Percentiles rank a stretch among this genome's conserved stretches.
Conservation (phyloP, 1,139 yeast genomes). For the Dujonia santamariae region DNA sequence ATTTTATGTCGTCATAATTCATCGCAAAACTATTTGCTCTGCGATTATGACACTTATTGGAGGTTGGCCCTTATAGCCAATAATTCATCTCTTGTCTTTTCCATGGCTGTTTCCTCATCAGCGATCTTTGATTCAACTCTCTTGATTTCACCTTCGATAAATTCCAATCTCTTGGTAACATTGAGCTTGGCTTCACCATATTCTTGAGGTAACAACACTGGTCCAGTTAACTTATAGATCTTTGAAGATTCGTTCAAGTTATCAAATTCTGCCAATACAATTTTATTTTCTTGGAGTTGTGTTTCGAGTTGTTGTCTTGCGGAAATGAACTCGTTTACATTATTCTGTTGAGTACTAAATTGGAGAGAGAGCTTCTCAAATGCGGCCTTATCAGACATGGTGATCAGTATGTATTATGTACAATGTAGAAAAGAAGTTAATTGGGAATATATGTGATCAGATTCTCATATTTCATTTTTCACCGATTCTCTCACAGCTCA, state of each 20-base stretch:
- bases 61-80: constrained; percentile 38
- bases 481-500: too few species aligned
- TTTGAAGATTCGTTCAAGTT: constrained; percentile 58
- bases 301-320: constrained; percentile 73
- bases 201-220: constrained; percentile 88
- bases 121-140: constrained; percentile 61
- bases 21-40: too few species aligned
- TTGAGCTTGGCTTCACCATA: constrained; percentile 75
- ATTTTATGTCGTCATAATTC: background rate
- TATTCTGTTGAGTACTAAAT: constrained; percentile 33
- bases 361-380: constrained; percentile 41
- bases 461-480: too few species aligned
- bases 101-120: constrained; percentile 49
- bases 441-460: too few species aligned
- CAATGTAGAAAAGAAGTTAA: too few species aligned
- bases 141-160: constrained; percentile 72
- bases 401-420: too few species aligned
- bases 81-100: constrained; percentile 46
- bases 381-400: constrained; percentile 29
- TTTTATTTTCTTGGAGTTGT: constrained; percentile 85
- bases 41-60: constrained; percentile 8
- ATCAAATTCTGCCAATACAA: constrained; percentile 81
- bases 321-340: constrained; percentile 45
- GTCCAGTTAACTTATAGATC: constrained; percentile 87
- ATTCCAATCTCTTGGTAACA: constrained; percentile 85